A percentile compares a stretch with the other conserved stretches of the same genome.
Conservation (phyloP, 2,329 filamentous ascomycete species). For the Macroventuria anomochaeta region DNA sequence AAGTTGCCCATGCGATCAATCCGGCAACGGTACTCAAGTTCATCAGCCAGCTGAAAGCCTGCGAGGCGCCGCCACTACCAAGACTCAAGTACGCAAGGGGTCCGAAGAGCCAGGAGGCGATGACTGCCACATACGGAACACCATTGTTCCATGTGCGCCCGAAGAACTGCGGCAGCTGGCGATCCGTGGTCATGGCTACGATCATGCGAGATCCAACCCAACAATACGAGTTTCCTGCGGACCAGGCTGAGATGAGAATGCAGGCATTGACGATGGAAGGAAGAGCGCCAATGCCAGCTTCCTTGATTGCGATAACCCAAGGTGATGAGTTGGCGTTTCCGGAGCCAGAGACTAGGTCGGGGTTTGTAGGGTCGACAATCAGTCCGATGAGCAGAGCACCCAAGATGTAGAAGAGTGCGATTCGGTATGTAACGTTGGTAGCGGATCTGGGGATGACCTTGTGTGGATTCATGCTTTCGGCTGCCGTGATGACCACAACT, state of each 20-base stretch:
- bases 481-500: slow-evolving; percentile 67
- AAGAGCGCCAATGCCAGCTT: slow-evolving; percentile 52
- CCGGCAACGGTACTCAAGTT: slow-evolving; percentile 74
- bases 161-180: slow-evolving; percentile 33
- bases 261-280: slow-evolving; percentile 35
- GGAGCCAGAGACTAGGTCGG: slow-evolving; percentile 38
- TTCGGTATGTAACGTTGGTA: slow-evolving; percentile 54
- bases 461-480: slow-evolving; percentile 68
- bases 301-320: slow-evolving; percentile 59
- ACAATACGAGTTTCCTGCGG: slow-evolving; percentile 35
- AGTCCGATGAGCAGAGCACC: slow-evolving; percentile 63
- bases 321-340: slow-evolving; percentile 54
- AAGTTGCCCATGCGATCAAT: slow-evolving; percentile 48
- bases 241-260: slow-evolving; percentile 37
- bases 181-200: slow-evolving; percentile 32
- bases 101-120: slow-evolving; percentile 62
- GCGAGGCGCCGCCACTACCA: slow-evolving; percentile 65
- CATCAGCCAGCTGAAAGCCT: slow-evolving; percentile 73
- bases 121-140: slow-evolving; percentile 72
- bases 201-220: slow-evolving; percentile 35
- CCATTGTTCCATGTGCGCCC: slow-evolving; percentile 60
- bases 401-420: slow-evolving; percentile 53
- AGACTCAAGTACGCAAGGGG: slow-evolving; percentile 74
- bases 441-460: slow-evolving; percentile 68
- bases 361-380: slow-evolving; percentile 59